A percentile compares a stretch with the other conserved stretches of the same genome.
phyloP scores from a whole-genome alignment of 2,329 filamentous ascomycete species.

The Apiospora phragmitis region DNA sequence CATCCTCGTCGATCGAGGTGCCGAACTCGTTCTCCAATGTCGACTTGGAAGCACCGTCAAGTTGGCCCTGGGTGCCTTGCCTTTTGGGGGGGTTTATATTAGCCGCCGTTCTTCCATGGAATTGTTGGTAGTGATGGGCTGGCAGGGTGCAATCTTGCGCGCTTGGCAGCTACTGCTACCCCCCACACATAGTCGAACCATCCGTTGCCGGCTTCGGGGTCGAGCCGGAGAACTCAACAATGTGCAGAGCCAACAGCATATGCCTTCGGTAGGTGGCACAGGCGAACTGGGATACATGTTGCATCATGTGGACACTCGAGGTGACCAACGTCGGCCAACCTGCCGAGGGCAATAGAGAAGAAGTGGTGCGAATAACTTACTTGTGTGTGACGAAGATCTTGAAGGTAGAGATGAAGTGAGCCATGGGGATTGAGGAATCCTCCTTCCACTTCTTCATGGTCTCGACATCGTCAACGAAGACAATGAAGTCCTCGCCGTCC shows the following conservation, averaged over 20 bases:
- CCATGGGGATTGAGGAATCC: conserved; percentile 76
- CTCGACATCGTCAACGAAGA: conserved; percentile 60
- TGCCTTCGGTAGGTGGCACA: background rate
- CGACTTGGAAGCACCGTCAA: conserved; percentile 74
- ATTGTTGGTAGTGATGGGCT: background rate
- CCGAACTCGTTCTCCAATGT: conserved; percentile 86
- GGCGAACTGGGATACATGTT: background rate
- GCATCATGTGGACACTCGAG: background rate
- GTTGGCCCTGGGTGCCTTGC: conserved; percentile 80
- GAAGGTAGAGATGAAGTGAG: conserved; percentile 84
- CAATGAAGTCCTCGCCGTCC: conserved; percentile 49
- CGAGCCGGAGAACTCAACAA: background rate
- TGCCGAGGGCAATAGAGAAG: background rate
- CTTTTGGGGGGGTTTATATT: conserved; percentile 44
- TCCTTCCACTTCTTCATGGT: conserved; percentile 78
- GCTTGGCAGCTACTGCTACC: background rate
- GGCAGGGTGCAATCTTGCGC: background rate
- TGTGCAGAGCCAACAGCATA: background rate
- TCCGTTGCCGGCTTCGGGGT: background rate
- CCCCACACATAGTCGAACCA: background rate
- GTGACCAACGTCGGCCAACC: background rate
- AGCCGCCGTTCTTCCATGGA: conserved; percentile 13
- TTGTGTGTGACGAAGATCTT: conserved; percentile 89
- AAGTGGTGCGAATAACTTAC: conserved; percentile 55
- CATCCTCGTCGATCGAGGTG: conserved; percentile 75